Conservation (phyloP, 2,329 filamentous ascomycete genomes). For the Cercospora canescens region DNA sequence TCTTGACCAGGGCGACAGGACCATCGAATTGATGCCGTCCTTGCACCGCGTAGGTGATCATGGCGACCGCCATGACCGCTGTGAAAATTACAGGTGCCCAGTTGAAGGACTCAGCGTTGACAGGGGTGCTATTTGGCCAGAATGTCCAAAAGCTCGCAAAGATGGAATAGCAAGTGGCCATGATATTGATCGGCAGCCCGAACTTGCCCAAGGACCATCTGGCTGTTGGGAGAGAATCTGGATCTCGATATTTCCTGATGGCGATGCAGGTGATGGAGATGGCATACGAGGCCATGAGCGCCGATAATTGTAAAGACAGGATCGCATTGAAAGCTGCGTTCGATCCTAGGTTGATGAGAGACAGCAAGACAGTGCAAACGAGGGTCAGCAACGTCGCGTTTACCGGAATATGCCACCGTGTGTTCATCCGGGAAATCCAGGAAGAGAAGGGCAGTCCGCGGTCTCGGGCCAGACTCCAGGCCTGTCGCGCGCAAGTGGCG, state of each 20-base stretch:
- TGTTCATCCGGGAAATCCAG: slow-evolving; percentile 24
- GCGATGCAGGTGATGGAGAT: slow-evolving; percentile 27
- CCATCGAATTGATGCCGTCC: slow-evolving; percentile 22
- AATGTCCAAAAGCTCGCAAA: slow-evolving; percentile 26
- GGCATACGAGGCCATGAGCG: slow-evolving; percentile 25
- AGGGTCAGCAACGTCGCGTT: slow-evolving; percentile 23
- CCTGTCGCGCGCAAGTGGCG: slow-evolving; percentile 24
- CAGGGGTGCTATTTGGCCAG: slow-evolving; percentile 22
- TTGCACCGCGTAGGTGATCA: slow-evolving; percentile 23
- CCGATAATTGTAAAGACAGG: slow-evolving; percentile 20
- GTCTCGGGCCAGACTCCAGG: slow-evolving; percentile 23
- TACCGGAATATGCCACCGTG: slow-evolving; percentile 19
- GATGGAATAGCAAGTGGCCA: slow-evolving; percentile 17
- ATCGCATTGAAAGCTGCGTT: slow-evolving; percentile 27
- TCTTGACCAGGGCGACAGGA: slow-evolving; percentile 22
- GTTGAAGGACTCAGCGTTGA: slow-evolving; percentile 19
- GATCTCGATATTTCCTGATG: slow-evolving; percentile 19
- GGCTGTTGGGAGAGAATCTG: slow-evolving; percentile 23
- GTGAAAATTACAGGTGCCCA: slow-evolving; percentile 25
- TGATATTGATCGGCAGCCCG: slow-evolving; percentile 19
- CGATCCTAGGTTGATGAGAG: slow-evolving; percentile 24
- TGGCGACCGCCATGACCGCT: slow-evolving; percentile 18
- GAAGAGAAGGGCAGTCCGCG: slow-evolving; percentile 19
- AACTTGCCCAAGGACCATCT: slow-evolving; percentile 26
- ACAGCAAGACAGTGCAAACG: slow-evolving; percentile 18